A percentile compares a stretch with the other conserved stretches of the same genome.
phyloP scores from a whole-genome alignment of 202 grass and related monocot species.

The Schoenoplectus triqueter region DNA sequence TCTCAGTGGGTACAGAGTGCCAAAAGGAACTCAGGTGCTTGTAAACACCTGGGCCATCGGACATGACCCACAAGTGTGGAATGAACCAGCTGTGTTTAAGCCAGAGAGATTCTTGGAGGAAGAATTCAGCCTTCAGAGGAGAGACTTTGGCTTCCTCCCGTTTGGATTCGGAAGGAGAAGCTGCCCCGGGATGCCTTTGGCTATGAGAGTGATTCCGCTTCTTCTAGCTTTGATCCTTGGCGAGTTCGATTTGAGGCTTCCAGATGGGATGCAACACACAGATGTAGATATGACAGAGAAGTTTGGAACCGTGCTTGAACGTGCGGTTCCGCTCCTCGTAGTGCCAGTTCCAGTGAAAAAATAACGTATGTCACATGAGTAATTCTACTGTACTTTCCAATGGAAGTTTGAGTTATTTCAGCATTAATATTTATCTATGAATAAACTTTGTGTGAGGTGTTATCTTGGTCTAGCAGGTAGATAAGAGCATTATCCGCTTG shows the following conservation, averaged over 20 bases:
- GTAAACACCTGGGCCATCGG: neutral
- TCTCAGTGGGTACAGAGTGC: neutral
- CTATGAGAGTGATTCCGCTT: neutral
- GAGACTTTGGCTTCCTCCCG: neutral
- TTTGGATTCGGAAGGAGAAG: neutral
- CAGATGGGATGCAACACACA: constrained; percentile 42
- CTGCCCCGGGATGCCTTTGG: neutral
- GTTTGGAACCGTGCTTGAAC: constrained; percentile 39
- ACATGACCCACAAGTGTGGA: neutral
- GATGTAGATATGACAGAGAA: constrained; percentile 45
- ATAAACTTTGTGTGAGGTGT: too few species aligned
- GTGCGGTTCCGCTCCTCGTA: constrained; percentile 35
- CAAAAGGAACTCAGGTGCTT: neutral
- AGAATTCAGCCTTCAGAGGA: neutral
- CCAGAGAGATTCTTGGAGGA: neutral
- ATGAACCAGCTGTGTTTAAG: neutral
- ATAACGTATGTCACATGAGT: neutral
- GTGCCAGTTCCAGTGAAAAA: constrained; percentile 32
- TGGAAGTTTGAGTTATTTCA: too few species aligned
- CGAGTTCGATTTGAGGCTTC: constrained; percentile 24
- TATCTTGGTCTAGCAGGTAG: too few species aligned
- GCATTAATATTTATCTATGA: too few species aligned
- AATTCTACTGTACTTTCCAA: too few species aligned
- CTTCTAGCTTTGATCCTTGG: neutral
- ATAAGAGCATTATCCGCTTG: too few species aligned